Percentiles rank a stretch among this genome's conserved stretches.
phyloP scores from a whole-genome alignment of 78 protist genomes.

The Pelomyxa schiedti region DNA sequence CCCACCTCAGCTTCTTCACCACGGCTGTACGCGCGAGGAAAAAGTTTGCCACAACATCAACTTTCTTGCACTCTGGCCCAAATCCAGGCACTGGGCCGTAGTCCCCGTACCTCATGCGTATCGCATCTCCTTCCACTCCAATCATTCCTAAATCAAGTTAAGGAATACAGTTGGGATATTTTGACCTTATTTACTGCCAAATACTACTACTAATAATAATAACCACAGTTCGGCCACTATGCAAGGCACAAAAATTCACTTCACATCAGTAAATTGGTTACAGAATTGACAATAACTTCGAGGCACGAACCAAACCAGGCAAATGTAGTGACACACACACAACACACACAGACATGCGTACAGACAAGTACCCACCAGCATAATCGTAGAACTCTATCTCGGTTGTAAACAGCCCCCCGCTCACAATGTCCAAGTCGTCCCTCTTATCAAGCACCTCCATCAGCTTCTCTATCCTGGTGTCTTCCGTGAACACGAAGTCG shows the following conservation, averaged over 20 bases:
- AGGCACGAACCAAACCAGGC: too few species aligned
- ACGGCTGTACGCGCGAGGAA: neutral
- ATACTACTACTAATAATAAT: too few species aligned
- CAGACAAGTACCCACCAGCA: too few species aligned
- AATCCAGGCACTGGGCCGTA: neutral
- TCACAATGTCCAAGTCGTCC: neutral
- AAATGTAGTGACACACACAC: too few species aligned
- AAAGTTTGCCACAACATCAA: neutral
- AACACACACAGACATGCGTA: too few species aligned
- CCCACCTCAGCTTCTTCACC: neutral
- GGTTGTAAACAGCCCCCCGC: neutral
- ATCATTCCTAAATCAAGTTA: too few species aligned
- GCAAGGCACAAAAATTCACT: too few species aligned
- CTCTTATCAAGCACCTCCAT: neutral
- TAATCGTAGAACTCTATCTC: neutral
- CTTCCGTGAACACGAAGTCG: neutral
- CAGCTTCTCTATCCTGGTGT: neutral
- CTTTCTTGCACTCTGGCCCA: neutral
- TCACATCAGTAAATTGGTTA: too few species aligned
- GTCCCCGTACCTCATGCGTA: neutral
- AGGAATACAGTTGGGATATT: too few species aligned
- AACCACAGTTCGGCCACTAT: too few species aligned
- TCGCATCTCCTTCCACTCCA: too few species aligned
- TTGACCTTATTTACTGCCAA: too few species aligned
- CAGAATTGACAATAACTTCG: neutral